These are phyloP conservation scores for Leccinum boreale DNA, from an alignment of 768 basidiomycete species.

Conservation along the genomic window DNA sequence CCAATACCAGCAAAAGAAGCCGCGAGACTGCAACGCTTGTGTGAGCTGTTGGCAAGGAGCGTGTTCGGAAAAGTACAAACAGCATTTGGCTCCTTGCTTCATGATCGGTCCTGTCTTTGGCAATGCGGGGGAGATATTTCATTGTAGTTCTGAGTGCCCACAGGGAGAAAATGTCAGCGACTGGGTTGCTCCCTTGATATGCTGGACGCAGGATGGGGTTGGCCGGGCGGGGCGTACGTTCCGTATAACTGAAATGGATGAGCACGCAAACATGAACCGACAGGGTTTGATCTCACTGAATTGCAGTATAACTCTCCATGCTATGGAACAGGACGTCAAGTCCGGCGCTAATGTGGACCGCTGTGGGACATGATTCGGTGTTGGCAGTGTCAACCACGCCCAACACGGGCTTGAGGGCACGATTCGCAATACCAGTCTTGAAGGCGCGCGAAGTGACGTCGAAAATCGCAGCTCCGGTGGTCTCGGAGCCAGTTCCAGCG, in stretches of 20 bases:
- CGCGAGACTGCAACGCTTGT: slow-evolving; percentile 55
- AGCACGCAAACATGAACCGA: slow-evolving; percentile 1
- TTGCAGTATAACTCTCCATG: slow-evolving; percentile 91
- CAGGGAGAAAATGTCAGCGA: slow-evolving; percentile 92
- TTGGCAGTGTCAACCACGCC: slow-evolving; percentile 88
- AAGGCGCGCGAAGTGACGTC: slow-evolving; percentile 89
- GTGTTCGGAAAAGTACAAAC: slow-evolving; percentile 38
- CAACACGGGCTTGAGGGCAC: slow-evolving; percentile 85
- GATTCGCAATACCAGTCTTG: slow-evolving; percentile 95
- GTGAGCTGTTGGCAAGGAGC: not conserved
- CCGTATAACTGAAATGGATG: slow-evolving; percentile 61
- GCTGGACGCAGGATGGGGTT: slow-evolving; percentile 91
- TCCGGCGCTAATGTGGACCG: slow-evolving; percentile 91
- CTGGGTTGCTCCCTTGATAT: slow-evolving; percentile 91
- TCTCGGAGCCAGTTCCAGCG: slow-evolving; percentile 90
- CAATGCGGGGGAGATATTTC: slow-evolving; percentile 82
- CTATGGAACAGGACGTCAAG: slow-evolving; percentile 96
- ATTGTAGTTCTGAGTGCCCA: slow-evolving; percentile 93
- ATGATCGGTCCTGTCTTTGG: slow-evolving; percentile 70
- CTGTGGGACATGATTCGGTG: slow-evolving; percentile 88
- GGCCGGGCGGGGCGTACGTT: slow-evolving; percentile 82
- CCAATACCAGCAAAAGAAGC: slow-evolving; percentile 95
- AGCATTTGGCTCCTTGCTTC: slow-evolving; percentile 92
- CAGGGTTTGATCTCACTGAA: slow-evolving; percentile 56
- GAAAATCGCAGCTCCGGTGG: slow-evolving; percentile 91